These are phyloP conservation scores for Sanghuangporus baumii DNA, from an alignment of 1,284 basidiomycete genomes.

Conservation along the genomic window DNA sequence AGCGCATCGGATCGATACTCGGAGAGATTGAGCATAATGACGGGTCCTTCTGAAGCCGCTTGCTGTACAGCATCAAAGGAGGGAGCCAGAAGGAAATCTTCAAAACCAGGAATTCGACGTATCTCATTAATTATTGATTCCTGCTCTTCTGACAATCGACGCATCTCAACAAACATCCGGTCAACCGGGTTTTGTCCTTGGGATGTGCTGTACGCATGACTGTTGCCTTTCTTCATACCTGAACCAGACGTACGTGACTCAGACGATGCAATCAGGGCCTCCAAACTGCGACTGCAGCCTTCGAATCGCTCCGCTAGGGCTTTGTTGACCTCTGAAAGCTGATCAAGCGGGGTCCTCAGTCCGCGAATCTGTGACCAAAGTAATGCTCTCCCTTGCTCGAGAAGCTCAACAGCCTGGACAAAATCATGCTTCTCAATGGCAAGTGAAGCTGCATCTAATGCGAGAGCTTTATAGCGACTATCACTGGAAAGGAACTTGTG, in stretches of 20 bases:
- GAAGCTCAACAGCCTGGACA: not conserved
- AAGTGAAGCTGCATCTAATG: not conserved
- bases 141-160: not conserved
- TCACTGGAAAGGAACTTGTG: not conserved
- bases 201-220: not conserved
- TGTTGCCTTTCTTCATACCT: not conserved
- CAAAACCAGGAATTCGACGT: constrained; percentile 11
- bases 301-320: not conserved
- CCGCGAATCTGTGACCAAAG: not conserved
- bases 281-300: not conserved
- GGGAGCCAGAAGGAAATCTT: constrained; percentile 7
- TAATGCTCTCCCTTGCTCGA: not conserved
- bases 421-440: not conserved
- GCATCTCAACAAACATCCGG: not conserved
- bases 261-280: not conserved
- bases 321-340: not conserved
- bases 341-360: not conserved
- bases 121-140: not conserved
- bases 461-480: not conserved
- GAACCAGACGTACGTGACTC: not conserved
- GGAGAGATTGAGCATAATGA: constrained; percentile 5
- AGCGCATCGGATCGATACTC: constrained; percentile 4
- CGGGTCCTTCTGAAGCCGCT: not conserved
- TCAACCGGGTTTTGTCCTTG: not conserved
- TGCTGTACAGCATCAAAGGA: constrained; percentile 9